These are phyloP conservation scores for Oehlia diaphana DNA, from an alignment of 192 early-diverging fungal species.

Conservation along the genomic window DNA sequence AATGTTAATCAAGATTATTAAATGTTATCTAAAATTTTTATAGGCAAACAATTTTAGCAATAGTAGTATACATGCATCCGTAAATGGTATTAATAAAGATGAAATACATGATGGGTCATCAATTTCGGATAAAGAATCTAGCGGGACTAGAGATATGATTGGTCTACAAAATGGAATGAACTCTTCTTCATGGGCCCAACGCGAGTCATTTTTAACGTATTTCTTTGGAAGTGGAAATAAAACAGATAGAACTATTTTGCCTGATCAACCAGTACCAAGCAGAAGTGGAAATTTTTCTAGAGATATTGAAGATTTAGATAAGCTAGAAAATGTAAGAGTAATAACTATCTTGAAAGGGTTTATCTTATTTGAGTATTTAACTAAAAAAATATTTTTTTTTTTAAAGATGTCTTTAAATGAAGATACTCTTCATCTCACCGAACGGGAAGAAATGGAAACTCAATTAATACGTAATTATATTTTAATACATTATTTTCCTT, in stretches of 20 bases:
- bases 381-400: background rate
- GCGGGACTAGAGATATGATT: background rate
- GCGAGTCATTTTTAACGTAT: slow-evolving; percentile 47
- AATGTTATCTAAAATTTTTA: background rate
- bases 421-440: slow-evolving; percentile 30
- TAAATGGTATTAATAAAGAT: background rate
- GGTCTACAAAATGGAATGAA: slow-evolving; percentile 2
- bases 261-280: slow-evolving; percentile 3
- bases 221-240: slow-evolving; percentile 50
- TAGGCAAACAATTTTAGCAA: background rate
- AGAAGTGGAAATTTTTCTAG: background rate
- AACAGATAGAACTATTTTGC: slow-evolving; percentile 4
- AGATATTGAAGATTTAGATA: slow-evolving; percentile 29
- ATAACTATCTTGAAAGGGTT: background rate
- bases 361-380: background rate
- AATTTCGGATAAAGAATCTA: slow-evolving; percentile 17
- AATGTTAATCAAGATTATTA: background rate
- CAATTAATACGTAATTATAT: slow-evolving; percentile 68
- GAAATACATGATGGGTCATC: slow-evolving; percentile 6
- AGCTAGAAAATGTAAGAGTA: slow-evolving; percentile 18
- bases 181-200: slow-evolving; percentile 4
- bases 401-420: slow-evolving; percentile 3
- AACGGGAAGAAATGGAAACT: slow-evolving; percentile 76
- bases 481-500: background rate
- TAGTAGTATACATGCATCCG: background rate